These are phyloP conservation scores for Paulinella micropora DNA, from an alignment of 78 protist species.

Conservation along the genomic window DNA sequence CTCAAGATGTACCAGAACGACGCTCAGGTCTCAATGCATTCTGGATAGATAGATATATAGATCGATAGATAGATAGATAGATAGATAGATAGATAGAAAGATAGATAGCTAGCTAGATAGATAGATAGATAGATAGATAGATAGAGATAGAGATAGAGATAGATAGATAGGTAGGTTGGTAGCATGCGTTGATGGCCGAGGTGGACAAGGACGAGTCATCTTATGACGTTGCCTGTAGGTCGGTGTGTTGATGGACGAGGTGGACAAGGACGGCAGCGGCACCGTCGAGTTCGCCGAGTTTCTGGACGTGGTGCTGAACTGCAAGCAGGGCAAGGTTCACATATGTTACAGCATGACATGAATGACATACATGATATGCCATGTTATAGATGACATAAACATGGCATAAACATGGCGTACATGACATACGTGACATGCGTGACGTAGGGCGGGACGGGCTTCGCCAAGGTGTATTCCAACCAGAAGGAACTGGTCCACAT, in stretches of 20 bases:
- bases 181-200: background rate
- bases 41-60: background rate
- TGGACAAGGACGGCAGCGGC: conserved; percentile 1
- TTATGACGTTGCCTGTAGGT: background rate
- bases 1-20: conserved; percentile 1
- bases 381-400: no score
- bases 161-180: background rate
- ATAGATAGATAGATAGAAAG: background rate
- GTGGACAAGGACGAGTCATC: background rate
- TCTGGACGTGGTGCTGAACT: background rate
- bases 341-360: no score
- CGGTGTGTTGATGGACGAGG: conserved; percentile 3
- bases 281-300: background rate
- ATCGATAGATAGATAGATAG: background rate
- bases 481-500: background rate
- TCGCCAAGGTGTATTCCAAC: conserved; percentile 2
- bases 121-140: background rate
- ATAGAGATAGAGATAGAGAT: background rate
- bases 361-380: no score
- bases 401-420: no score
- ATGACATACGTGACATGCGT: no score
- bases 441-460: background rate
- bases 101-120: background rate
- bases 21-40: no score
- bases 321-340: background rate